Evolutionary conservation across 2,329 filamentous ascomycete genomes (phyloP).

Genomic region (Diplodia seriata): DNA sequence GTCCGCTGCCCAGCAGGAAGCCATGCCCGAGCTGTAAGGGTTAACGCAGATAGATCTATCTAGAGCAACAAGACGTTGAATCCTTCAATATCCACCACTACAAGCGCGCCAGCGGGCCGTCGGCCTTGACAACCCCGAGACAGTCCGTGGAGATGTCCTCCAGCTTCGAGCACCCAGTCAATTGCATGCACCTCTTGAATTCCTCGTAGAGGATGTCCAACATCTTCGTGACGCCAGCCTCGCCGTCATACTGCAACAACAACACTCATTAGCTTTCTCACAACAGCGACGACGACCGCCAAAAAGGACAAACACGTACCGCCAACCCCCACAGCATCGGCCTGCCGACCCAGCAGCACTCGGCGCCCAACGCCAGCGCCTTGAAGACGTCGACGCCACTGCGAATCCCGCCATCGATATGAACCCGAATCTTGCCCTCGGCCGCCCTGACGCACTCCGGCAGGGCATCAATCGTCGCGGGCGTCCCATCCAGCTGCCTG

Average conservation of each 20-base stretch:
- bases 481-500: constrained; percentile 34
- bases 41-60: too few relatives aligned
- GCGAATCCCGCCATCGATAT: constrained; percentile 68
- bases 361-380: constrained; percentile 68
- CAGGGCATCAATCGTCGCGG: constrained; percentile 40
- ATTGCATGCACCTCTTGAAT: constrained; percentile 50
- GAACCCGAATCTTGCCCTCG: constrained; percentile 55
- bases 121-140: constrained; percentile 38
- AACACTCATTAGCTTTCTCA: neutral
- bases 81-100: neutral
- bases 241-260: constrained; percentile 33
- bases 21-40: neutral
- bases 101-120: neutral
- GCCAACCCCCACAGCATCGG: constrained; percentile 57
- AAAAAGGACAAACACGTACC: constrained; percentile 1
- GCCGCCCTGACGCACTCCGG: constrained; percentile 65
- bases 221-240: constrained; percentile 34
- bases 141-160: constrained; percentile 47
- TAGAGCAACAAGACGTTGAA: too few relatives aligned
- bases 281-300: too few relatives aligned
- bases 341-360: constrained; percentile 65
- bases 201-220: constrained; percentile 42
- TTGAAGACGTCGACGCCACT: constrained; percentile 71
- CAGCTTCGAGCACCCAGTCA: constrained; percentile 48
- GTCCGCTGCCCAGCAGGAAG: neutral